A percentile compares a stretch with the other conserved stretches of the same genome.
Evolutionary conservation across 1,284 basidiomycete genomes (phyloP).

Genomic region (Ustilago tritici): DNA sequence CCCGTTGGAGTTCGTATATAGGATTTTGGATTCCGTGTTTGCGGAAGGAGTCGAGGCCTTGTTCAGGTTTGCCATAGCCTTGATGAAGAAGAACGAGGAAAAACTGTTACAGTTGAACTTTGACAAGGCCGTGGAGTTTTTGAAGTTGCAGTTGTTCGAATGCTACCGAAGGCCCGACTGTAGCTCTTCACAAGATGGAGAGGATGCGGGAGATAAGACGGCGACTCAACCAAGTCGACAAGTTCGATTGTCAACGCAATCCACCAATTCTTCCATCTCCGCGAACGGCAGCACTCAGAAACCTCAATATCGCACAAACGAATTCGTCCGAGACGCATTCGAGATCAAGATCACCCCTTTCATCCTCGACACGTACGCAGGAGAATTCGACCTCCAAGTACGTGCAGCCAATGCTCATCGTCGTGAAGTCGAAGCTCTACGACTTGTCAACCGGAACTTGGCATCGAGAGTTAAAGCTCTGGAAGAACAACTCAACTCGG

Average conservation of each 20-base stretch:
- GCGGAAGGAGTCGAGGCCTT: slow-evolving; percentile 97
- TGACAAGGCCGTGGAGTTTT: slow-evolving; percentile 59
- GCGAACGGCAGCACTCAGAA: not conserved
- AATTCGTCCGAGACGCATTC: slow-evolving; percentile 66
- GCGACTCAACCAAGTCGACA: not conserved
- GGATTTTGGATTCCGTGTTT: slow-evolving; percentile 93
- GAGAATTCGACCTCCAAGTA: slow-evolving; percentile 65
- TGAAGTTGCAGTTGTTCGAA: slow-evolving; percentile 63
- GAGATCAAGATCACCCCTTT: slow-evolving; percentile 62
- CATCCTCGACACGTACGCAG: slow-evolving; percentile 60
- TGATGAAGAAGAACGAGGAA: slow-evolving; percentile 90
- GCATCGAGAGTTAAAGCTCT: slow-evolving; percentile 58
- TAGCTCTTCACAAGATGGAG: not conserved
- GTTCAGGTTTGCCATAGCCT: slow-evolving; percentile 90
- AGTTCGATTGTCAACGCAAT: not conserved
- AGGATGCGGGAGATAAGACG: not conserved
- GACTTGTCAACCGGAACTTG: slow-evolving; percentile 67
- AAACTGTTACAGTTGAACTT: slow-evolving; percentile 55
- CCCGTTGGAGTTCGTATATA: slow-evolving; percentile 90
- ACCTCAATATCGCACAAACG: slow-evolving; percentile 37
- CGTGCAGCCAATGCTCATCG: slow-evolving; percentile 62
- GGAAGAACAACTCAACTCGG: slow-evolving; percentile 59
- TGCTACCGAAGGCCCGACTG: slow-evolving; percentile 36
- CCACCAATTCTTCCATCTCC: not conserved
- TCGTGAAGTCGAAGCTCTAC: slow-evolving; percentile 63